Conservation (phyloP, 768 basidiomycete genomes). For the Tulasnella sp. region DNA sequence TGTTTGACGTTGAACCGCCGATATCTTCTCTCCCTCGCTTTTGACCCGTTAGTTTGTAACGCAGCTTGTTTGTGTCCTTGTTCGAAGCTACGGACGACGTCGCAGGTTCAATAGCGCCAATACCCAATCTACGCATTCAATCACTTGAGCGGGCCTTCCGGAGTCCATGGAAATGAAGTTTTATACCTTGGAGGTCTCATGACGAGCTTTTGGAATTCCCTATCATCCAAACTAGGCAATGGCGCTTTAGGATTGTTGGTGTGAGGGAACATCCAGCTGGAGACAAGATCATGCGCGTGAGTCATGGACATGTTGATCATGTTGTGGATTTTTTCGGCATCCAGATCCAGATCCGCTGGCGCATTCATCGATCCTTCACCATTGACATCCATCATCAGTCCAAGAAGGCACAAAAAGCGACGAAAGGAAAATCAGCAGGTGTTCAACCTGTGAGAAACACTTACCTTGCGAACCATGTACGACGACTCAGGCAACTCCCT, state of each 20-base stretch:
- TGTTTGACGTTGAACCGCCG: background rate
- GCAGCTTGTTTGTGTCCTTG: background rate
- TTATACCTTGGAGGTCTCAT: background rate
- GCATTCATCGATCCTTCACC: no score
- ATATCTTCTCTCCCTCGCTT: background rate
- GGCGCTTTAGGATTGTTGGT: background rate
- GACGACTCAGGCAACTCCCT: background rate
- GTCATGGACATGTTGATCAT: constrained; percentile 11
- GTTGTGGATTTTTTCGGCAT: constrained; percentile 7
- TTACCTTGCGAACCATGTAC: no score
- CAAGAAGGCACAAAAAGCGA: no score
- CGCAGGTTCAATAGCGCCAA: background rate
- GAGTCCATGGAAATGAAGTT: background rate
- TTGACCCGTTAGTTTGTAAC: background rate
- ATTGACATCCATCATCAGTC: no score
- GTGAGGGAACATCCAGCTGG: constrained; percentile 5
- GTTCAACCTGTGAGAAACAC: no score
- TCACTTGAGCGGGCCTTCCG: background rate
- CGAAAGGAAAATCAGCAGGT: no score
- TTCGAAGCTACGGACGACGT: background rate
- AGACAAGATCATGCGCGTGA: constrained; percentile 7
- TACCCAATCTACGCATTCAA: background rate
- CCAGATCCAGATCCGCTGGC: background rate
- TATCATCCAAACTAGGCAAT: background rate
- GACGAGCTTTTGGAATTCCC: constrained; percentile 1